Percentiles rank a stretch among this genome's conserved stretches.
Evolutionary conservation across 2,329 filamentous ascomycete species (phyloP).

Genomic region (Chrysosporium keratinophilum): DNA sequence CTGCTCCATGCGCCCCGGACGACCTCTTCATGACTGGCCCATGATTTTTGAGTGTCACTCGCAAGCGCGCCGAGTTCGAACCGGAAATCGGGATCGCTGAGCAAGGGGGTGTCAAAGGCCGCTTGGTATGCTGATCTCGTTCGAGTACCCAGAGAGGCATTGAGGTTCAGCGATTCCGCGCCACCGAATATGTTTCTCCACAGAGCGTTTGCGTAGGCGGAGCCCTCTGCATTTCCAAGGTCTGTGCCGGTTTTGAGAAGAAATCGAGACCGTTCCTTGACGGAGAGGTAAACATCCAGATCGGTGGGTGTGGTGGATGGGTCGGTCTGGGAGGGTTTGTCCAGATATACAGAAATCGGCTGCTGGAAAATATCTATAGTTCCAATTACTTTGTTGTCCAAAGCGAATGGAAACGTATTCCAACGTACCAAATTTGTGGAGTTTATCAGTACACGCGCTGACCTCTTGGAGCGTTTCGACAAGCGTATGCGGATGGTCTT

Average conservation of each 20-base stretch:
- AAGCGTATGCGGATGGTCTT: conserved; percentile 61
- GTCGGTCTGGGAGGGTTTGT: conserved; percentile 59
- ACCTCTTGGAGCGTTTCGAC: conserved; percentile 67
- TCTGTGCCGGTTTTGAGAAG: conserved; percentile 91
- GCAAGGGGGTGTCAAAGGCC: conserved; percentile 68
- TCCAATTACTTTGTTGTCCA: neutral
- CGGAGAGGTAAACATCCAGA: conserved; percentile 67
- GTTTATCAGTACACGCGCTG: conserved; percentile 59
- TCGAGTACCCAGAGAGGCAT: conserved; percentile 78
- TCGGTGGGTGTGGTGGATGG: conserved; percentile 63
- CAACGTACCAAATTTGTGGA: conserved; percentile 64
- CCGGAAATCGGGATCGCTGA: conserved; percentile 71
- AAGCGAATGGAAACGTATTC: neutral
- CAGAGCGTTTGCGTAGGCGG: conserved; percentile 76
- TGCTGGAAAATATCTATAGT: conserved; percentile 71
- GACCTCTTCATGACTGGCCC: conserved; percentile 88
- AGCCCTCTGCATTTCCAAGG: conserved; percentile 85
- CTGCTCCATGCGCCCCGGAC: conserved; percentile 67
- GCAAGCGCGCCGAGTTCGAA: conserved; percentile 70
- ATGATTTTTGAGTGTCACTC: conserved; percentile 77
- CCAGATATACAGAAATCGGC: conserved; percentile 70
- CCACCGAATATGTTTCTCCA: conserved; percentile 91
- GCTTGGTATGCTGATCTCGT: conserved; percentile 88
- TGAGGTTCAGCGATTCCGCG: conserved; percentile 77
- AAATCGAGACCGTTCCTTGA: conserved; percentile 69